Base-by-base conservation (phyloP, 768 basidiomycete species). In the Mycena maculata region DNA sequence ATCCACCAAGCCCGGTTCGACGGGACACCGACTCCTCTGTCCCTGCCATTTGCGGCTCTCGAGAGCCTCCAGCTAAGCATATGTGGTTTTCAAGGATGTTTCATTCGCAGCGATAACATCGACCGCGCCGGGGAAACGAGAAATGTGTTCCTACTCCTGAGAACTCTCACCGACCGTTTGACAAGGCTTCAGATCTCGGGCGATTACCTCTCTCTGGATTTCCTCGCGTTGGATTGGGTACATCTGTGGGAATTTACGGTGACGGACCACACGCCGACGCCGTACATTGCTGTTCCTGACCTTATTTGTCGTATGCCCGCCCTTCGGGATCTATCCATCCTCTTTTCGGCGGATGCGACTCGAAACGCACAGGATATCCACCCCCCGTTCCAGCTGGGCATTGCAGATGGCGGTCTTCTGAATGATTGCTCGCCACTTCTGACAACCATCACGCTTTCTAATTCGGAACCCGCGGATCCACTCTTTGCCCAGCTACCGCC, bases 251-350 rank as follows among this genome's bases (percentile, higher is more conserved):
- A 13, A 20, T 60, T 65, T 33, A 28, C 39, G 2, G 18, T 61
- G 28, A 56, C 60, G 4, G 65, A 67, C 31, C 65, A 67, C 54
- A 50, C 64, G 20, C 64, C 64, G 41, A 65, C 42, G 2, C 64
- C 57, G 5, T 65, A 27, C 25, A 36, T 65, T 20, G 10, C 64
- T 25, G 48, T 60, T 4, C 57, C 64, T 22, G 27, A 56, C 9
- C 6, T 67, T 3, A 56, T 54, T 18, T 59, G 57, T 0, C 22
- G 39, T 18, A 65, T 60, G 64, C 64, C 41, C 2, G 57, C 42
- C 16, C 42, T 65, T 15, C 30, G 41, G 16, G 50, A 59, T 20
- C 16, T 65, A 22, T 54, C 31, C 10, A 16, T 65, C 10, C 31
- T 65, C n/a, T 65, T 36, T 22, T 41, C 50, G 0, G 49, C 64